Evolutionary conservation across 768 basidiomycete species (phyloP), one percentile per base, ranked within the genome.

Genomic region (Panellus pusillus): DNA sequence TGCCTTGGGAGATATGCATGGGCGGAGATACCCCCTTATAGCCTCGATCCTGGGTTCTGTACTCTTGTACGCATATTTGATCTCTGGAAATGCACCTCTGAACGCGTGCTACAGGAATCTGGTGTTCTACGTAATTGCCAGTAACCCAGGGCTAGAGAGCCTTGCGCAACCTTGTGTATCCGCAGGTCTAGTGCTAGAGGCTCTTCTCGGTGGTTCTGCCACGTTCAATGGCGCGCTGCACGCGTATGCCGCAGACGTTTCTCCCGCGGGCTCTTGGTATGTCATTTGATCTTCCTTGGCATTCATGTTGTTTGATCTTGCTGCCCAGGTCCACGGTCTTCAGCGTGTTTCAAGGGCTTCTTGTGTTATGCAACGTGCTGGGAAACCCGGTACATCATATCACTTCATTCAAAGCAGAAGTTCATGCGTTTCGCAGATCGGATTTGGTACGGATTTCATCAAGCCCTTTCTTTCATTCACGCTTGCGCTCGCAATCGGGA

Each of bases 181-280:
- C 32, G 9, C 44, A 31, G 58, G 50, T 19, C 35, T 60, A 2
- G 8, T 53, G 6, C 9, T 60, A 1, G 54, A 60, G 47, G 58
- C 54, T 13, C 39, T 60, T 9, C 40, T 60, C 3, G 58, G 58
- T 13, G 58, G 58, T 27, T 36, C 54, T 6, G 54, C 58, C 13
- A 53, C 58, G 19, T 41, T 55, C 50, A 27, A 40, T 5, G 58
- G 41, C 20, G 51, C 54, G 27, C 31, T 56, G 13, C 47, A 60
- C 39, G 58, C 58, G 54, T 60, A 60, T 53, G 24, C 47, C 11
- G 54, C 58, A 19, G 58, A 60, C 43, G 58, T 56, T 7, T 51
- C 58, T 8, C 54, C 54, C 15, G 58, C 58, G 28, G 58, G 58
- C 41, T 52, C 54, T 19, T 60, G 58, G 58, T 52, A 15, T 17